Conservation (phyloP, 176 grass and related monocot species). For the Pharus latifolius region DNA sequence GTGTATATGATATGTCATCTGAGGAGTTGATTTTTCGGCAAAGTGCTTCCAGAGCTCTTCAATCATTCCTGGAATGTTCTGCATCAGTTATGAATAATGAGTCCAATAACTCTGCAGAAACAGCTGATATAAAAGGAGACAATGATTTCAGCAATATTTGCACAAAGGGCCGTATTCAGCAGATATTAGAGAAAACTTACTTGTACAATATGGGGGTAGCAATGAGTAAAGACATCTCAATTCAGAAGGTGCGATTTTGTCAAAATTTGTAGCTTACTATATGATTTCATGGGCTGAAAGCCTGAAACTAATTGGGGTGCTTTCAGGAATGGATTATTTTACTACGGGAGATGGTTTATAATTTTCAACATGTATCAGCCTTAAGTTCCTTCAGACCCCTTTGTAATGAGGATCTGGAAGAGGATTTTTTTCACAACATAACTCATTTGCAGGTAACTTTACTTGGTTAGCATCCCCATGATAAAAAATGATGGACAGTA, state of each 20-base stretch:
- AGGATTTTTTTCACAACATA: constrained; percentile 92
- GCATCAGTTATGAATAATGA: constrained; percentile 51
- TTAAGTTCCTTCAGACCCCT: constrained; percentile 67
- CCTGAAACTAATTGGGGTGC: constrained; percentile 10
- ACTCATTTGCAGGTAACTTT: constrained; percentile 87
- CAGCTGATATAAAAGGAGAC: neutral
- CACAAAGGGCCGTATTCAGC: constrained; percentile 49
- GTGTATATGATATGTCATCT: constrained; percentile 84
- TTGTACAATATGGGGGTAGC: constrained; percentile 73
- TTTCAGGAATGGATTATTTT: constrained; percentile 91
- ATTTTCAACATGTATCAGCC: constrained; percentile 45
- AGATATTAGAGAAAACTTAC: constrained; percentile 67
- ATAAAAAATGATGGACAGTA: neutral
- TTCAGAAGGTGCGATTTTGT: constrained; percentile 53
- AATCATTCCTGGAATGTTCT: constrained; percentile 61
- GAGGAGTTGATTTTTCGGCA: constrained; percentile 85
- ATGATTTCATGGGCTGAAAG: neutral
- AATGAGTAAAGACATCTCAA: constrained; percentile 70
- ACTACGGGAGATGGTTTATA: constrained; percentile 73
- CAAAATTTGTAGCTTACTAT: neutral
- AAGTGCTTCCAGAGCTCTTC: constrained; percentile 83
- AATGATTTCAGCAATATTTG: constrained; percentile 25
- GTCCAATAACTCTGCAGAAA: constrained; percentile 1
- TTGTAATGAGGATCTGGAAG: constrained; percentile 77
- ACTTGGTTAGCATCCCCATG: neutral